Evolutionary conservation across 805 yeast genomes (phyloP).

Genomic region (Pachysolen tannophilus): DNA sequence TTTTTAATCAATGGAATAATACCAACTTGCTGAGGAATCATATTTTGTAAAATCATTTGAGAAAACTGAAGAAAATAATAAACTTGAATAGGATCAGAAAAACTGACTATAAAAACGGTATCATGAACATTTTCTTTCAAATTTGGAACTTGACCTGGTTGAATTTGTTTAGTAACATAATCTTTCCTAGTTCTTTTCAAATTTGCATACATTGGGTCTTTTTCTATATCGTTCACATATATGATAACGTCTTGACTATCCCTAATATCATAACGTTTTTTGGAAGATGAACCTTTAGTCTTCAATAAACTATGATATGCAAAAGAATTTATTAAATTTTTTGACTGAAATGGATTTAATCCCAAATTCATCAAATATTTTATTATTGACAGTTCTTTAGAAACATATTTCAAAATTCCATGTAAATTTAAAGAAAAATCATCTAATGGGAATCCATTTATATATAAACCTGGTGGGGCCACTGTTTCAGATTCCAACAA

Average conservation of each 20-base stretch:
- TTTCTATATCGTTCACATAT: slow-evolving; percentile 72
- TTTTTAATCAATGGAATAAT: slow-evolving; percentile 51
- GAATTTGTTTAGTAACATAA: slow-evolving; percentile 35
- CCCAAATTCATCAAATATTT: slow-evolving; percentile 23
- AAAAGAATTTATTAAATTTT: slow-evolving; percentile 30
- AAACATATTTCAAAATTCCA: slow-evolving; percentile 18
- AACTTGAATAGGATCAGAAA: slow-evolving; percentile 45
- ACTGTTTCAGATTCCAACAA: slow-evolving; percentile 17
- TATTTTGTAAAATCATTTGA: slow-evolving; percentile 40
- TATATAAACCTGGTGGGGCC: slow-evolving; percentile 39
- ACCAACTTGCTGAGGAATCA: slow-evolving; percentile 77
- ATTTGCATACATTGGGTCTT: slow-evolving; percentile 43
- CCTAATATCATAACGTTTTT: slow-evolving; percentile 17
- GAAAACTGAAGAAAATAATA: slow-evolving; percentile 41
- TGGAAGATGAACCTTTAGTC: slow-evolving; percentile 1
- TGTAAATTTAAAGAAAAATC: slow-evolving; percentile 34
- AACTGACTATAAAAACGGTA: slow-evolving; percentile 57
- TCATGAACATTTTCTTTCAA: slow-evolving; percentile 71
- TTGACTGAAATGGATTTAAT: slow-evolving; percentile 23
- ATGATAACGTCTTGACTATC: slow-evolving; percentile 32
- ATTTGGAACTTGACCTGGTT: slow-evolving; percentile 58
- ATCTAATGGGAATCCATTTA: slow-evolving; percentile 64
- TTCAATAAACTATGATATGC: slow-evolving; percentile 16
- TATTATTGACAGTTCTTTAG: slow-evolving; percentile 10
- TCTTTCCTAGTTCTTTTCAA: slow-evolving; percentile 36